These are phyloP conservation scores for Lathyrus sativus DNA, from an alignment of 306 rosid species.

Conservation along the genomic window DNA sequence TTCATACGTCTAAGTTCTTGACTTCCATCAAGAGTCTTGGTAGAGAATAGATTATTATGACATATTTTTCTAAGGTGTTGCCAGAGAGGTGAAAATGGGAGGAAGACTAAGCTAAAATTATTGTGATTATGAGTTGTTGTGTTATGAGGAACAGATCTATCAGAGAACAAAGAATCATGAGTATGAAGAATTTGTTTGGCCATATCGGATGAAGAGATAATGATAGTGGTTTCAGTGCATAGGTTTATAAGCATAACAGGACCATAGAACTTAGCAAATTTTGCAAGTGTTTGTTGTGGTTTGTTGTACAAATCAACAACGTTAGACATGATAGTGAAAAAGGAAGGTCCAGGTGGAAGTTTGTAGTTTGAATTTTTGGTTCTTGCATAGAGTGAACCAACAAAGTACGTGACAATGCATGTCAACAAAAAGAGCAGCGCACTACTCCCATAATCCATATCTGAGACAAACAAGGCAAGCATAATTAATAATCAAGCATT, in stretches of 20 bases:
- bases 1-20: slow-evolving; percentile 34
- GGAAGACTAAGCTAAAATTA: slow-evolving; percentile 17
- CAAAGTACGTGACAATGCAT: background rate
- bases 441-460: background rate
- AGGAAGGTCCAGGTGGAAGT: slow-evolving; percentile 37
- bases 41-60: slow-evolving; percentile 38
- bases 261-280: slow-evolving; percentile 28
- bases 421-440: background rate
- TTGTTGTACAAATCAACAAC: background rate
- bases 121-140: slow-evolving; percentile 5
- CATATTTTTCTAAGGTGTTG: slow-evolving; percentile 29
- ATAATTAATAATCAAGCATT: background rate
- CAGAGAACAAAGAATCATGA: slow-evolving; percentile 9
- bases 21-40: slow-evolving; percentile 41
- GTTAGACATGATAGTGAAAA: slow-evolving; percentile 1
- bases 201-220: slow-evolving; percentile 10
- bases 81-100: slow-evolving; percentile 38
- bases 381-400: background rate
- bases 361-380: slow-evolving; percentile 15
- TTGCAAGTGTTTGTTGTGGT: slow-evolving; percentile 40
- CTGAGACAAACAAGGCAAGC: background rate
- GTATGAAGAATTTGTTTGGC: slow-evolving; percentile 36
- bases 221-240: slow-evolving; percentile 26
- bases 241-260: slow-evolving; percentile 33
- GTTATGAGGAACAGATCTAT: no score